Base-by-base conservation (phyloP, 2,329 filamentous ascomycete genomes). In the Phialophora expanda region DNA sequence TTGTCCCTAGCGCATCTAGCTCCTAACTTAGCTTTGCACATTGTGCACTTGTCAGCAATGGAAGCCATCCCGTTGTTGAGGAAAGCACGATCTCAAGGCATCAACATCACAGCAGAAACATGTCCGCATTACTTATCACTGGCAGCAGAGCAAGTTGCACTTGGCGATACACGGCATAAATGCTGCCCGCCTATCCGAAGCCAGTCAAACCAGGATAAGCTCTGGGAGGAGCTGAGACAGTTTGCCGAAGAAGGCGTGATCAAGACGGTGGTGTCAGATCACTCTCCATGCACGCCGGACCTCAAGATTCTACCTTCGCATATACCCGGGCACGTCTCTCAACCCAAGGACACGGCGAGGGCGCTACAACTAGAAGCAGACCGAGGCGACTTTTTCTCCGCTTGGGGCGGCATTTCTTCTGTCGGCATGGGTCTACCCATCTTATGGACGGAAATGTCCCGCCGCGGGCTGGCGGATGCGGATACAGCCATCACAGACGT, bases 401-500 rank as follows among this genome's bases (percentile, higher is more conserved):
- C 93, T 0, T 99, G 95, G 95, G 95, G 95, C 61, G 95, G 95
- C 14, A 97, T 99, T 74, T 94, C 91, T 3, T 95, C 91, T 4
- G 94, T 99, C 20, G 95, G 95, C 0, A 86, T 99, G 0, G 95
- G 95, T 0, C 84, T 99, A 3, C 92, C 92, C 4, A 97, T 99
- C 70, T 84, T 99, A 5, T 90, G 93, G 87, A 93, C 92, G 0
- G 88, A 92, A 53, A 85, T 90, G 34, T 82, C 84, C 75, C 84
- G 86, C 69, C 85, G 90, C 48, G 81, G 86, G 51, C 79, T 84
- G 34, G 76, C 81, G 8, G 76, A 76, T n/a, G 73, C 77, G 41
- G 71, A 78, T 75, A 70, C 78, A 76, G 83, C 82, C 46, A 81
- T 97, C 24, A 83, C 90, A 65, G 91, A 97, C 74, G 89, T 98